Percentiles rank a stretch among this genome's conserved stretches.
These are phyloP conservation scores for Arachnopeziza araneosa DNA, from an alignment of 2,329 filamentous ascomycete species.

Conservation along the genomic window DNA sequence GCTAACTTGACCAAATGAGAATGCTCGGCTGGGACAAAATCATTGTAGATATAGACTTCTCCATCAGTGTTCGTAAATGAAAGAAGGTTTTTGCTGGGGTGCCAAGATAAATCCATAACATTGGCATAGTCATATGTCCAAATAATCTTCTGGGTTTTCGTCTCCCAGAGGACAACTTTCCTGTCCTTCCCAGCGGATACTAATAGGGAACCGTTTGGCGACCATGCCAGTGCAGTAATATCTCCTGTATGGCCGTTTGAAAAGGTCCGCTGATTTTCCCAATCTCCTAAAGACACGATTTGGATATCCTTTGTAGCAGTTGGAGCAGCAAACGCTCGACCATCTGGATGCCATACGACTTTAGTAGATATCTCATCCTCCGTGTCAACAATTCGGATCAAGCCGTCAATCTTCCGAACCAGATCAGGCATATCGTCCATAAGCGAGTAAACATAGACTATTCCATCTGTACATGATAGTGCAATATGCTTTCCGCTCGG, in stretches of 20 bases:
- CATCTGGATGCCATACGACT: constrained; percentile 89
- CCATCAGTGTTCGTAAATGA: constrained; percentile 92
- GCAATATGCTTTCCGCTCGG: constrained; percentile 69
- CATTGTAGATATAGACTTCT: constrained; percentile 83
- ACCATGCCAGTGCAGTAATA: constrained; percentile 86
- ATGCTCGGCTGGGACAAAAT: constrained; percentile 58
- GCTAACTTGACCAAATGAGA: constrained; percentile 50
- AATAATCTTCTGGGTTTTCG: constrained; percentile 76
- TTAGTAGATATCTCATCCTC: constrained; percentile 71
- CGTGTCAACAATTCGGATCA: constrained; percentile 73
- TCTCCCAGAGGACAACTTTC: constrained; percentile 80
- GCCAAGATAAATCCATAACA: constrained; percentile 84
- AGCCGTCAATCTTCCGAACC: constrained; percentile 75
- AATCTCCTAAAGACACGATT: constrained; percentile 81
- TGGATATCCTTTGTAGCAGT: constrained; percentile 80
- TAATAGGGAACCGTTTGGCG: constrained; percentile 85
- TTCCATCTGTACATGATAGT: constrained; percentile 81
- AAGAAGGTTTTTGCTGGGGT: constrained; percentile 79
- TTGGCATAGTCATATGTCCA: constrained; percentile 75
- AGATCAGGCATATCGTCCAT: constrained; percentile 73
- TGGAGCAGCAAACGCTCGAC: constrained; percentile 79
- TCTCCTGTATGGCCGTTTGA: constrained; percentile 73
- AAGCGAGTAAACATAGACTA: constrained; percentile 85
- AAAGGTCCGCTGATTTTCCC: constrained; percentile 80
- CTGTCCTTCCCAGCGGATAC: constrained; percentile 64